Base-by-base conservation (phyloP, 2,329 filamentous ascomycete genomes). In the Aspergillus quadricinctus region DNA sequence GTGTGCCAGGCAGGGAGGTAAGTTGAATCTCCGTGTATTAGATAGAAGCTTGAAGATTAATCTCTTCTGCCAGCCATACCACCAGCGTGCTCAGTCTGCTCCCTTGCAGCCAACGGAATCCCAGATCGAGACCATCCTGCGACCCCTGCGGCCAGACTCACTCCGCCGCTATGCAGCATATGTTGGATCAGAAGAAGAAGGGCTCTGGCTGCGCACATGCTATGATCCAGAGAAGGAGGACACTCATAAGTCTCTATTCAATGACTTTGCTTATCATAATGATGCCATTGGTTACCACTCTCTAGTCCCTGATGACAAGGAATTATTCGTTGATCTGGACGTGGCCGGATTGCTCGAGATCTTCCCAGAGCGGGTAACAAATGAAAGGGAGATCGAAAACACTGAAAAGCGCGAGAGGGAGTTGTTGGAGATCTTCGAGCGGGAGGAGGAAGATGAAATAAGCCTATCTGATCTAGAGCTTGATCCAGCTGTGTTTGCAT, bases 321-420 rank as follows among this genome's bases (percentile, higher is more conserved):
- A 28, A 9, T 29, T 49, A 14, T 49, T 49, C 21, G 28, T 21
- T 23, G 31, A 51, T 51, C 9, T 23, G 23, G 23, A 23, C 23
- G 23, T 51, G 10, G 17, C 49, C 3, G 21, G 29, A 1, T 10
- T 51, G 6, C 21, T 49, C 8, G 54, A 49, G 28, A 35, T 52
- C 23, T 52, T 56, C 35, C 54, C 49, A 3, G 49, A 52, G 35
- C 23, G 31, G 3, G 49, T 56, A 11, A 45, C 49, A 28, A 56
- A 50, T 28, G 31, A 17, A 10, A 37, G 31, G 14, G 14, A 37
- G 7, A 3, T 17, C 9, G n/a, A n/a, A n/a, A n/a, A n/a, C n/a
- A n/a, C n/a, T n/a, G 10, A 37, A 10, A 37, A 37, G 31, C 31
- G 31, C 3, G 31, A 37, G 14, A 17, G 4, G 3, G 3, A 23